Conservation (phyloP, 2,329 filamentous ascomycete genomes). For the Bretziella fagacearum region DNA sequence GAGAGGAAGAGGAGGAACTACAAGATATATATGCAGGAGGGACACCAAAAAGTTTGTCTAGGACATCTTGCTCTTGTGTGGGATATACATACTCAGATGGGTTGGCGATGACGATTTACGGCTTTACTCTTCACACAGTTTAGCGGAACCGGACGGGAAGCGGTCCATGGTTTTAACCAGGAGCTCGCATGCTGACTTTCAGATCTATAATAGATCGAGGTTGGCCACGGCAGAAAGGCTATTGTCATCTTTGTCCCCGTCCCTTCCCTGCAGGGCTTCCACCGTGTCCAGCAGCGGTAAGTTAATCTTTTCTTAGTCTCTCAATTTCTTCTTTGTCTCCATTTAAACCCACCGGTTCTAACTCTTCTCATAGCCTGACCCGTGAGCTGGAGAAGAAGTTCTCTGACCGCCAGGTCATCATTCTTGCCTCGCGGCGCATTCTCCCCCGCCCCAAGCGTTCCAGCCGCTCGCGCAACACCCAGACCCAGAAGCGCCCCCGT, state of each 20-base stretch:
- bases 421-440: slow-evolving; percentile 97
- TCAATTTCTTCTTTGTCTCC: neutral
- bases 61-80: slow-evolving; percentile 4
- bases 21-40: neutral
- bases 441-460: slow-evolving; percentile 97
- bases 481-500: slow-evolving; percentile 97
- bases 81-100: slow-evolving; percentile 12
- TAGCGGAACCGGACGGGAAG: slow-evolving; percentile 55
- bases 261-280: slow-evolving; percentile 94
- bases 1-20: slow-evolving; percentile 9
- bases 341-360: slow-evolving; percentile 16
- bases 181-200: slow-evolving; percentile 62
- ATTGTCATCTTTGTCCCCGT: slow-evolving; percentile 99
- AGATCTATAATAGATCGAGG: slow-evolving; percentile 75
- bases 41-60: neutral
- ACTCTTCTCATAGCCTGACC: slow-evolving; percentile 58
- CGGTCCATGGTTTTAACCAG: slow-evolving; percentile 55
- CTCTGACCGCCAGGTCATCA: slow-evolving; percentile 98
- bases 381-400: slow-evolving; percentile 99
- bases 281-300: slow-evolving; percentile 99
- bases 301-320: slow-evolving; percentile 27
- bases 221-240: slow-evolving; percentile 99
- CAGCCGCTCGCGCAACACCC: slow-evolving; percentile 85
- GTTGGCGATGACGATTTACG: slow-evolving; percentile 17
- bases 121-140: slow-evolving; percentile 16